Percentiles rank a stretch among this genome's conserved stretches.
Evolutionary conservation across 139 green algal genomes (phyloP).

Genomic region (Chlorella sp.): DNA sequence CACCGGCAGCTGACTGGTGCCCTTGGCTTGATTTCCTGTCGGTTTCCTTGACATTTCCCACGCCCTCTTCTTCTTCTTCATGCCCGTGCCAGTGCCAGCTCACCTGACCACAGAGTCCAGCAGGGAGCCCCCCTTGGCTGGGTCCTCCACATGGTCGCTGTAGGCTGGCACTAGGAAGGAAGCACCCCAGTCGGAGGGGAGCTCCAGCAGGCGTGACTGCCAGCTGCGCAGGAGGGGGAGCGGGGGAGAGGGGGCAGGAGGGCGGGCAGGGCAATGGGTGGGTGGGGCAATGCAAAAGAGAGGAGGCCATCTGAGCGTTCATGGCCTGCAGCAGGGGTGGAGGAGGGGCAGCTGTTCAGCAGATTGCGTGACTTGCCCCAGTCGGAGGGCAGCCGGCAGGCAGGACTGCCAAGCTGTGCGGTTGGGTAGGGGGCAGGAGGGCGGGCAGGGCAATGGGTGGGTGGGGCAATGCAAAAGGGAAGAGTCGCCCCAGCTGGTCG

Average conservation of each 20-base stretch:
- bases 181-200: constrained; percentile 7
- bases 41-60: too few species aligned
- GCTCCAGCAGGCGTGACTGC: constrained; percentile 1
- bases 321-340: background rate
- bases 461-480: constrained; percentile 15
- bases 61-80: background rate
- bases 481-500: constrained; percentile 4
- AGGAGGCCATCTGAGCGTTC: too few species aligned
- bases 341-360: background rate
- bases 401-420: too few species aligned
- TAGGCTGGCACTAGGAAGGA: constrained; percentile 14
- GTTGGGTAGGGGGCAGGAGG: background rate
- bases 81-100: background rate
- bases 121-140: background rate
- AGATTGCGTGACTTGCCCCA: too few species aligned
- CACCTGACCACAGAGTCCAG: background rate
- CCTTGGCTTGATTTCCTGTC: too few species aligned
- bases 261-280: background rate
- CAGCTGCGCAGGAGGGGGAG: background rate
- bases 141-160: background rate
- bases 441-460: background rate
- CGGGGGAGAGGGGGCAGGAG: background rate
- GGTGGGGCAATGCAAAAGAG: too few species aligned
- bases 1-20: too few species aligned
- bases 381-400: too few species aligned